A percentile compares a stretch with the other conserved stretches of the same genome.
Evolutionary conservation across 768 basidiomycete genomes (phyloP).

Genomic region (Suillus alpinus): DNA sequence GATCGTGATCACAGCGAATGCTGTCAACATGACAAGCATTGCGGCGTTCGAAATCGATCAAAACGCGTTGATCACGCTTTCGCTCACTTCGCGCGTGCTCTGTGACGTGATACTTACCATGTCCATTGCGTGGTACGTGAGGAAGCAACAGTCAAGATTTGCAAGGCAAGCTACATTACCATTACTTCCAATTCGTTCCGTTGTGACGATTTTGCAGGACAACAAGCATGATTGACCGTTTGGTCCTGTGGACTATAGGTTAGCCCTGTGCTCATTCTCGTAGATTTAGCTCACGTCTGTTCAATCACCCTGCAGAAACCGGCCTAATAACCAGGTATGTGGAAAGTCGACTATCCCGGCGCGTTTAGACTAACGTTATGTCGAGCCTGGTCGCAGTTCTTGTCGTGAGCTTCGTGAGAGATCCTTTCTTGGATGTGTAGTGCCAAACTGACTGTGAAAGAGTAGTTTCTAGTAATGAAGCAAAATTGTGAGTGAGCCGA

Average conservation of each 20-base stretch:
- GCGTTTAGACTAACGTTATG: neutral
- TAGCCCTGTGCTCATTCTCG: neutral
- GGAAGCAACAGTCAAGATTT: neutral
- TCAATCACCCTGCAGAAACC: neutral
- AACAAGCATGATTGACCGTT: neutral
- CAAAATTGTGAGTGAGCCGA: neutral
- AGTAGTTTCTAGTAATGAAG: neutral
- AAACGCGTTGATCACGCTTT: neutral
- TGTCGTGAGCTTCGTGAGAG: neutral
- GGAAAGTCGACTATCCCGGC: neutral
- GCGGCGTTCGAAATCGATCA: neutral
- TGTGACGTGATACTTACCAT: neutral
- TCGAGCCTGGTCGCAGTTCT: neutral
- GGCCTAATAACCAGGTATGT: constrained; percentile 1
- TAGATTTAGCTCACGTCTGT: neutral
- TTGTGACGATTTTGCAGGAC: neutral
- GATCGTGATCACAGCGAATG: neutral
- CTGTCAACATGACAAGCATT: neutral
- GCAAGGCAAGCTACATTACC: neutral
- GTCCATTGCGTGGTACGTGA: neutral
- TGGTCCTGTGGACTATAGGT: constrained; percentile 2
- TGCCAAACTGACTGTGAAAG: neutral
- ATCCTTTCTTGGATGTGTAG: neutral
- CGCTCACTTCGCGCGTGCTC: neutral
- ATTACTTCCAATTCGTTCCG: no score